These are phyloP conservation scores for Hemileccinum rubropunctum DNA, from an alignment of 768 basidiomycete genomes.

Conservation along the genomic window DNA sequence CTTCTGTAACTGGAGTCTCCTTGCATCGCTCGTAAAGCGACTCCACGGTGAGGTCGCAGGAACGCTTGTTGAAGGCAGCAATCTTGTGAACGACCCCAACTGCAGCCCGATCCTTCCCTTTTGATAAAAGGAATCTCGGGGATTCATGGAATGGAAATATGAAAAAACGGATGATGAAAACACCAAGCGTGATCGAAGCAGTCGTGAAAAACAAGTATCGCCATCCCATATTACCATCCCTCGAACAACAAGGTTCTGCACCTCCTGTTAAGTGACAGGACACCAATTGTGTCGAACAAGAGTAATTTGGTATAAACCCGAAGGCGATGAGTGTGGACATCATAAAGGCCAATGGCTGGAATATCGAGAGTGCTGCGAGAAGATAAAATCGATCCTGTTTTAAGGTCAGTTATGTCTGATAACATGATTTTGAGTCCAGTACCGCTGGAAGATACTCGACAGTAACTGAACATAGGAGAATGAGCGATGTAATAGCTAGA, in stretches of 20 bases:
- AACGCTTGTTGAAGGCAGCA: conserved; percentile 8
- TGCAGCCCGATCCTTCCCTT: conserved; percentile 11
- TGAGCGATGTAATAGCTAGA: neutral
- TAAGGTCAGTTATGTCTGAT: neutral
- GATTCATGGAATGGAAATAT: conserved; percentile 17
- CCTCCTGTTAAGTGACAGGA: conserved; percentile 15
- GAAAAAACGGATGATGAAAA: conserved; percentile 17
- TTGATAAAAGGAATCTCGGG: conserved; percentile 13
- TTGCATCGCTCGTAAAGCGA: conserved; percentile 7
- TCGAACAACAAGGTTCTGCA: conserved; percentile 15
- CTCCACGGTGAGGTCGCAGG: conserved; percentile 14
- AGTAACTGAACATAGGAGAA: conserved; percentile 1
- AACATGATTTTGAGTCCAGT: neutral
- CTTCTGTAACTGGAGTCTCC: neutral
- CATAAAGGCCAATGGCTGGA: neutral
- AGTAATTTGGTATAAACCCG: conserved; percentile 12
- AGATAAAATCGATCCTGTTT: conserved; percentile 13
- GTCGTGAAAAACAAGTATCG: conserved; percentile 13
- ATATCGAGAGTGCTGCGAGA: conserved; percentile 11
- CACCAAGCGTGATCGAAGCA: conserved; percentile 6
- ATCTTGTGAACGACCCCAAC: conserved; percentile 16
- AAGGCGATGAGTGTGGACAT: conserved; percentile 3
- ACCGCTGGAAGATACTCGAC: conserved; percentile 16
- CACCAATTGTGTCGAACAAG: conserved; percentile 7
- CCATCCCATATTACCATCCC: conserved; percentile 18